Conservation (phyloP, 176 grass and related monocot species). For the Triticum timopheevii region DNA sequence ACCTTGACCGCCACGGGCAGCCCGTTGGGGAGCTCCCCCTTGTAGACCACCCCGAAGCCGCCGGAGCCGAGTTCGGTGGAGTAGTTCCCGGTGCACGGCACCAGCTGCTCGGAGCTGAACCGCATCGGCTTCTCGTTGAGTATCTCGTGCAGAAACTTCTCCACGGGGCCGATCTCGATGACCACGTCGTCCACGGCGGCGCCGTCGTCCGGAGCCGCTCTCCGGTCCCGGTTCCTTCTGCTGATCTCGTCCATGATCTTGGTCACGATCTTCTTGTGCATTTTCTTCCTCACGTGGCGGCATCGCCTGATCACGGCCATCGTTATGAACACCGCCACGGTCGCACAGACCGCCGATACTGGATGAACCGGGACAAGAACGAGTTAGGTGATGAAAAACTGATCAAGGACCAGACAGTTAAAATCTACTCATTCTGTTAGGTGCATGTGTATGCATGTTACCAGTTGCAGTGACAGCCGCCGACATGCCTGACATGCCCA, state of each 20-base stretch:
- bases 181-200: conserved; percentile 12
- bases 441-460: neutral
- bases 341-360: conserved; percentile 14
- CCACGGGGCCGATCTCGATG: conserved; percentile 53
- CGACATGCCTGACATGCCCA: neutral
- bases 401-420: neutral
- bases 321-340: neutral
- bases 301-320: conserved; percentile 28
- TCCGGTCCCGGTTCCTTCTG: neutral
- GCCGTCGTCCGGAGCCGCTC: neutral
- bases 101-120: conserved; percentile 50
- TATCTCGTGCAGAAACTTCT: conserved; percentile 57
- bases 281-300: neutral
- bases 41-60: conserved; percentile 71
- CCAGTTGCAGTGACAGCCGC: neutral
- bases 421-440: neutral
- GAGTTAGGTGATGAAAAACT: neutral
- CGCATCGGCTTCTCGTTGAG: conserved; percentile 60
- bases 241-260: neutral
- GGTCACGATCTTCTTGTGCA: conserved; percentile 2
- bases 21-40: conserved; percentile 50
- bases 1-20: conserved; percentile 60
- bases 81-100: conserved; percentile 38
- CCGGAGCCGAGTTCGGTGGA: conserved; percentile 51
- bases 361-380: neutral